phyloP scores from a whole-genome alignment of 2,329 filamentous ascomycete species.

The Ceratocystis papillata region DNA sequence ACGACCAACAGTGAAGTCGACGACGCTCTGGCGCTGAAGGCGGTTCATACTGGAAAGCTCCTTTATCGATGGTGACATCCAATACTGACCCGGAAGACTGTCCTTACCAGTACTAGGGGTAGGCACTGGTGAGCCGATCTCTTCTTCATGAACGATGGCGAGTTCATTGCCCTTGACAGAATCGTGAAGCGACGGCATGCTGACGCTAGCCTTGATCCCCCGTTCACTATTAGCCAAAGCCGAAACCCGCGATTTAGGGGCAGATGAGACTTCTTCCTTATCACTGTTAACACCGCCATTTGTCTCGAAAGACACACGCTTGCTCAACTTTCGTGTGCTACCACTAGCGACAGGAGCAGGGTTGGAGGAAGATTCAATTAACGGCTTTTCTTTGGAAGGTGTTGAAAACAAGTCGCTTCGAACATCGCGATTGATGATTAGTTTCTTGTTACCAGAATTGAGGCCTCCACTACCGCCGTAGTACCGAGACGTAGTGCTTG shows the following conservation, averaged over 20 bases:
- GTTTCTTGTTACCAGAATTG: conserved; percentile 65
- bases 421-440: conserved; percentile 83
- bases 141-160: conserved; percentile 66
- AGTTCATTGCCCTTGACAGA: conserved; percentile 65
- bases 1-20: conserved; percentile 70
- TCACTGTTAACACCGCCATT: conserved; percentile 37
- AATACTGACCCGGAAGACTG: conserved; percentile 64
- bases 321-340: conserved; percentile 52
- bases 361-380: conserved; percentile 29
- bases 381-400: conserved; percentile 43
- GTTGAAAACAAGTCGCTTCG: conserved; percentile 60
- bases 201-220: conserved; percentile 20
- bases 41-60: conserved; percentile 71
- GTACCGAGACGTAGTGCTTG: conserved; percentile 51
- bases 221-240: conserved; percentile 28
- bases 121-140: conserved; percentile 33
- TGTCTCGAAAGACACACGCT: conserved; percentile 86
- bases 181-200: conserved; percentile 48
- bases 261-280: conserved; percentile 31
- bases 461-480: conserved; percentile 51
- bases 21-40: conserved; percentile 63
- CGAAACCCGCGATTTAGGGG: conserved; percentile 16
- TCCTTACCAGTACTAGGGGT: conserved; percentile 31
- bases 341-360: conserved; percentile 18
- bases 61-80: conserved; percentile 65